Conservation (phyloP, 2,329 filamentous ascomycete genomes). For the Aspergillus sp. region DNA sequence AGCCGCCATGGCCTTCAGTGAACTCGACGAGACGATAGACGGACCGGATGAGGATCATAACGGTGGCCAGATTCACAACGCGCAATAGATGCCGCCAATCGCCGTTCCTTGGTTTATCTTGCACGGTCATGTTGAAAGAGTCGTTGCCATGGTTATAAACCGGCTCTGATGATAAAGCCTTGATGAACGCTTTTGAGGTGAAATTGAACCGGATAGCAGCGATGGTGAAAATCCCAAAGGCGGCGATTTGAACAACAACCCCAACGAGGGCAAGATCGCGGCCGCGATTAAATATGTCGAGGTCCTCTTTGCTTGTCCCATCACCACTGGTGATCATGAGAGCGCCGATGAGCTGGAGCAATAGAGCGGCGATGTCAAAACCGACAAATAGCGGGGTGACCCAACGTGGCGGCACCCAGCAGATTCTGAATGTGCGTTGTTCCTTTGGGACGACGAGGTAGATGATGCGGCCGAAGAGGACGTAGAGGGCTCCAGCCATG, state of each 20-base stretch:
- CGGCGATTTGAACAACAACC: conserved; percentile 46
- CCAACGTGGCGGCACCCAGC: conserved; percentile 38
- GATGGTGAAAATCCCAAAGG: conserved; percentile 50
- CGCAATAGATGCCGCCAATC: conserved; percentile 34
- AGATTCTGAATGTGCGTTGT: conserved; percentile 32
- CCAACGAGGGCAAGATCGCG: conserved; percentile 42
- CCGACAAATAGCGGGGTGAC: conserved; percentile 45
- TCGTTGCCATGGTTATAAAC: no score
- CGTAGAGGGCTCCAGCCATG: conserved; percentile 43
- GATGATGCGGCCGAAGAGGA: conserved; percentile 42
- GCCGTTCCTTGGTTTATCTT: conserved; percentile 19
- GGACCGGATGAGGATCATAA: conserved; percentile 41
- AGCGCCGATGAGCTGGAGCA: conserved; percentile 40
- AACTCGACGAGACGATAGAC: conserved; percentile 53
- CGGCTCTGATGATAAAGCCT: conserved; percentile 26
- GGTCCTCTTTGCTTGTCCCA: conserved; percentile 17
- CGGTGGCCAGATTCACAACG: conserved; percentile 30
- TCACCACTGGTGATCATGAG: conserved; percentile 43
- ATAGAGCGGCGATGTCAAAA: conserved; percentile 40
- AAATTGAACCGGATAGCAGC: conserved; percentile 51
- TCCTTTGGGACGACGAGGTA: conserved; percentile 39
- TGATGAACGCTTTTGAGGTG: conserved; percentile 41
- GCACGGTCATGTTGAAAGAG: background rate
- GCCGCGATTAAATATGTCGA: conserved; percentile 33
- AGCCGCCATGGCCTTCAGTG: conserved; percentile 41